These are phyloP conservation scores for Hygrocybe coccinea DNA, from an alignment of 768 basidiomycete species.

Conservation along the genomic window DNA sequence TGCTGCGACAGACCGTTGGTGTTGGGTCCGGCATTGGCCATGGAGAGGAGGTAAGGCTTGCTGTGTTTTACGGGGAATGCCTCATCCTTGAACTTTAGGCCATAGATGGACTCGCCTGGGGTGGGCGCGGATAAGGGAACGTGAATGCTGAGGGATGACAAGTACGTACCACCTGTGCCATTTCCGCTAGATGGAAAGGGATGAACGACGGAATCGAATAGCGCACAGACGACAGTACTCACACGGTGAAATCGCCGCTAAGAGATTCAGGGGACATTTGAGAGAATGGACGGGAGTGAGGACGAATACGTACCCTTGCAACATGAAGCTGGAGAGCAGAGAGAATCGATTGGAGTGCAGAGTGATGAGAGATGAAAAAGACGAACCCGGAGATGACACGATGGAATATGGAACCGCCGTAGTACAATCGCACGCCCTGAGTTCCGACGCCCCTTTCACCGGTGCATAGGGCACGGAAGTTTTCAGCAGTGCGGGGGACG, in stretches of 20 bases:
- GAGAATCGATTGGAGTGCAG: not conserved
- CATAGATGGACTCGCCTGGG: slow-evolving; percentile 75
- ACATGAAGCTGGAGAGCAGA: slow-evolving; percentile 65
- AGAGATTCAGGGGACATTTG: not conserved
- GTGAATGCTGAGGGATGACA: not conserved
- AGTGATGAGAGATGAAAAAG: not conserved
- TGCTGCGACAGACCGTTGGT: slow-evolving; percentile 48
- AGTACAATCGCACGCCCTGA: slow-evolving; percentile 61
- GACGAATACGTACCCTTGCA: slow-evolving; percentile 43
- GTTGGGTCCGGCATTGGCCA: slow-evolving; percentile 89
- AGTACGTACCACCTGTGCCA: slow-evolving; percentile 57
- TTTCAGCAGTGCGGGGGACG: slow-evolving; percentile 92
- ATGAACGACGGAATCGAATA: not conserved
- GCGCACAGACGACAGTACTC: not conserved
- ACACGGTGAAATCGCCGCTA: slow-evolving; percentile 77
- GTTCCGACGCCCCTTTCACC: slow-evolving; percentile 69
- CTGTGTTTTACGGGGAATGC: slow-evolving; percentile 79
- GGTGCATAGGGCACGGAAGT: slow-evolving; percentile 86
- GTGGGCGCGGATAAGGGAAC: not conserved
- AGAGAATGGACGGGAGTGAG: not conserved
- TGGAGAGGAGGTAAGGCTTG: slow-evolving; percentile 87
- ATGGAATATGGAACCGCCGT: slow-evolving; percentile 68
- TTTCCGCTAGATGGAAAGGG: slow-evolving; percentile 40
- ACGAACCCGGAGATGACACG: slow-evolving; percentile 76
- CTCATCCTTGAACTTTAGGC: slow-evolving; percentile 91